phyloP scores from a whole-genome alignment of 768 basidiomycete species.

The Tricholoma terreum region DNA sequence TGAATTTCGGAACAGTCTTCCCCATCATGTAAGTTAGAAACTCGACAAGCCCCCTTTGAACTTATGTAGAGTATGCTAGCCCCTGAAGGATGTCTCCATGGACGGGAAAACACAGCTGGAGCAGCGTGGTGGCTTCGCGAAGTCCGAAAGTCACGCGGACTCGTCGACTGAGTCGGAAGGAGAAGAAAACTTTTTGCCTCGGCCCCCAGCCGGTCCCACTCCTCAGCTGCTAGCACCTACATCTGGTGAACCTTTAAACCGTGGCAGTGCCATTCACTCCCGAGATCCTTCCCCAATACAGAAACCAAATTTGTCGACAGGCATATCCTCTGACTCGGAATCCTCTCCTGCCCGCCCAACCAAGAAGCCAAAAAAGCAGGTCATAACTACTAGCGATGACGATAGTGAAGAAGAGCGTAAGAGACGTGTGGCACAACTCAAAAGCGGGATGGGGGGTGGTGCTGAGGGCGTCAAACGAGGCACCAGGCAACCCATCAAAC shows the following conservation, averaged over 20 bases:
- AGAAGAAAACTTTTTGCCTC: slow-evolving; percentile 24
- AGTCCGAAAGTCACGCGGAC: slow-evolving; percentile 26
- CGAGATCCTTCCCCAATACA: slow-evolving; percentile 12
- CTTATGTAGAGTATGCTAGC: slow-evolving; percentile 3
- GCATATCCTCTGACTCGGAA: slow-evolving; percentile 43
- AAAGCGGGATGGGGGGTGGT: slow-evolving; percentile 32
- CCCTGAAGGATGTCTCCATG: slow-evolving; percentile 5
- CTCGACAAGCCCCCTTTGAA: neutral
- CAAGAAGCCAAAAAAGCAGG: slow-evolving; percentile 49
- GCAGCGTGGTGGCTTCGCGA: neutral
- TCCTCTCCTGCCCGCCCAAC: slow-evolving; percentile 48
- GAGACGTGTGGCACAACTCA: slow-evolving; percentile 39
- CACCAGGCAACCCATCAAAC: slow-evolving; percentile 70
- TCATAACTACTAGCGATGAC: slow-evolving; percentile 43
- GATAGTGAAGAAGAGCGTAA: slow-evolving; percentile 58
- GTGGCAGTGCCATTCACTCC: slow-evolving; percentile 3
- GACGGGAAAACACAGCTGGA: slow-evolving; percentile 2
- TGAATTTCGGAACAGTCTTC: slow-evolving; percentile 13
- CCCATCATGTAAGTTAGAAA: slow-evolving; percentile 6
- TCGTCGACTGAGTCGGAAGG: slow-evolving; percentile 49
- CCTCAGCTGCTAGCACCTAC: neutral
- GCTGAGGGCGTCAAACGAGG: slow-evolving; percentile 39
- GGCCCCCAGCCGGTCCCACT: neutral
- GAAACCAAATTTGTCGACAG: slow-evolving; percentile 23
- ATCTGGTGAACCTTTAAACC: slow-evolving; percentile 1